Conservation (phyloP, 2,329 filamentous ascomycete species). For the Acrodontium crateriforme region DNA sequence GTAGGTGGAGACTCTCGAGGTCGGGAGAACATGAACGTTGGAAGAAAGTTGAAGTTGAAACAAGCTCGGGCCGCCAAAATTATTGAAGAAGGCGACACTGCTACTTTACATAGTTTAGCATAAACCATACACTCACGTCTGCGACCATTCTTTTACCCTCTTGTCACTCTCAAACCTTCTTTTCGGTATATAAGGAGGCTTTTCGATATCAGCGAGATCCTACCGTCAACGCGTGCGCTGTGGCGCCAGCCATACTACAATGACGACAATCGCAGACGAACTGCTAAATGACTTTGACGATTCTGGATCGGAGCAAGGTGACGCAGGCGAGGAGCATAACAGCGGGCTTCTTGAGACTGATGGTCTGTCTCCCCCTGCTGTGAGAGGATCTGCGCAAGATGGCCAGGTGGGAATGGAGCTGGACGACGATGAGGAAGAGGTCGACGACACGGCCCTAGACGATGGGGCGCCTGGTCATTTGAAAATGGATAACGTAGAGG, state of each 20-base stretch:
- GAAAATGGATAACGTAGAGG: conserved; percentile 39
- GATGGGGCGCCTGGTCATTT: conserved; percentile 28
- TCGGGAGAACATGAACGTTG: too few species aligned
- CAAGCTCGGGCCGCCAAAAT: too few species aligned
- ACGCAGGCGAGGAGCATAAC: conserved; percentile 14
- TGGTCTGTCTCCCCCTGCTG: conserved; percentile 1
- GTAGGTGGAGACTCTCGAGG: too few species aligned
- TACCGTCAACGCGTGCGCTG: too few species aligned
- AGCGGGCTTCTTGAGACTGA: conserved; percentile 1
- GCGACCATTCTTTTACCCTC: too few species aligned
- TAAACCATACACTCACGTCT: too few species aligned
- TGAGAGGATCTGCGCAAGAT: conserved; percentile 2
- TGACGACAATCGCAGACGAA: conserved; percentile 89
- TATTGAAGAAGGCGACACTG: not conserved
- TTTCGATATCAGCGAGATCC: too few species aligned
- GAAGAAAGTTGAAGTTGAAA: too few species aligned
- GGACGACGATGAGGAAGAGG: conserved; percentile 11
- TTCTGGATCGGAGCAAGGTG: conserved; percentile 59
- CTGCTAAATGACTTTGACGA: conserved; percentile 85
- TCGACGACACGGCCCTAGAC: conserved; percentile 22
- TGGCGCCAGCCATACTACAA: too few species aligned
- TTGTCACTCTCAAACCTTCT: too few species aligned
- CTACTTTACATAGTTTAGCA: conserved; percentile 4
- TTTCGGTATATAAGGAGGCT: too few species aligned
- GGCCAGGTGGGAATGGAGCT: conserved; percentile 7